Percentiles rank a stretch among this genome's conserved stretches.
These are phyloP conservation scores for Mucor sp. DNA, from an alignment of 371 early-diverging fungal species.

Conservation along the genomic window DNA sequence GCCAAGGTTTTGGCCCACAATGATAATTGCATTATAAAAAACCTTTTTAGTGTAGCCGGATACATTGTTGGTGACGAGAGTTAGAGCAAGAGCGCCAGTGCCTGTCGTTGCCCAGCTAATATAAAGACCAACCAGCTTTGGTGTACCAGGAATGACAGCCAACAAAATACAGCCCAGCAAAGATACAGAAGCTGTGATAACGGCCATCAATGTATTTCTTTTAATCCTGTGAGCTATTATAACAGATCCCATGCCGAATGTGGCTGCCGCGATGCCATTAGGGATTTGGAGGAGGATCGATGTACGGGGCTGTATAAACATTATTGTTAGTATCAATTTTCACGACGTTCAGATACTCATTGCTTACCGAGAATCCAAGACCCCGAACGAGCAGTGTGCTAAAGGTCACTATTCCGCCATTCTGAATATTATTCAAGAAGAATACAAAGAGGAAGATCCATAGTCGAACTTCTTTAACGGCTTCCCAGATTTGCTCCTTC, in stretches of 20 bases:
- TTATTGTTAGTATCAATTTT: not conserved
- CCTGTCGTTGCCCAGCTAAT: constrained; percentile 27
- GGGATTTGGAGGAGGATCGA: constrained; percentile 33
- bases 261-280: constrained; percentile 20
- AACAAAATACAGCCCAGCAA: constrained; percentile 22
- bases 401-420: constrained; percentile 38
- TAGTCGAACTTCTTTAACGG: constrained; percentile 33
- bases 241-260: constrained; percentile 10
- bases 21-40: constrained; percentile 22
- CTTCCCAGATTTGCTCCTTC: constrained; percentile 31
- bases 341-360: too few relatives aligned
- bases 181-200: constrained; percentile 1
- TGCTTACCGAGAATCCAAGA: constrained; percentile 42
- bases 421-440: constrained; percentile 25
- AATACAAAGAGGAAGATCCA: constrained; percentile 24
- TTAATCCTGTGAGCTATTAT: constrained; percentile 7
- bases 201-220: constrained; percentile 7
- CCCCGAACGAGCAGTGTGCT: constrained; percentile 34
- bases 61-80: constrained; percentile 24
- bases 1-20: constrained; percentile 26
- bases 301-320: constrained; percentile 8
- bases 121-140: constrained; percentile 27
- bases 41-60: constrained; percentile 30
- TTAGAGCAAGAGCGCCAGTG: constrained; percentile 7
- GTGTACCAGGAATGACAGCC: constrained; percentile 16